phyloP scores from a whole-genome alignment of 495 filamentous ascomycete genomes.

The Penicillium bovifimosum region DNA sequence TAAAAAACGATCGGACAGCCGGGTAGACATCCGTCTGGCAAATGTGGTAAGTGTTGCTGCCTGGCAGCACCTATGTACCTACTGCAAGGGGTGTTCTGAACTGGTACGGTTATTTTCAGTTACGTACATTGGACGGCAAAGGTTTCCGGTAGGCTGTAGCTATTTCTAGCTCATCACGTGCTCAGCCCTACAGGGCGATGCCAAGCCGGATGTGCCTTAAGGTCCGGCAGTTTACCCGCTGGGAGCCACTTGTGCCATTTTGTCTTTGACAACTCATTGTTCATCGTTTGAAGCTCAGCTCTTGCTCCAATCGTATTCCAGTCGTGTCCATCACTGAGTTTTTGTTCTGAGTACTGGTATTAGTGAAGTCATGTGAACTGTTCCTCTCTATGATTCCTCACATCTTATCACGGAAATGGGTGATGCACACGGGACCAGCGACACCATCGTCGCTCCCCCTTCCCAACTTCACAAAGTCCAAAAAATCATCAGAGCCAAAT shows the following conservation, averaged over 20 bases:
- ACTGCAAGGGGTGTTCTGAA: too few relatives aligned
- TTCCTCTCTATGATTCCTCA: slow-evolving; percentile 1
- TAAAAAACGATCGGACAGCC: too few relatives aligned
- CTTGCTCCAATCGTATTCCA: background rate
- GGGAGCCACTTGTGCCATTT: slow-evolving; percentile 2
- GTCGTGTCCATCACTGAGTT: background rate
- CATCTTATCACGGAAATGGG: slow-evolving; percentile 9
- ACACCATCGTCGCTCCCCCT: slow-evolving; percentile 14
- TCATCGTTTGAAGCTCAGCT: background rate
- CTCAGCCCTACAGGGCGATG: slow-evolving; percentile 25
- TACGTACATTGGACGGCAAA: too few relatives aligned
- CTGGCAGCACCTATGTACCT: too few relatives aligned
- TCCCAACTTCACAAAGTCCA: background rate
- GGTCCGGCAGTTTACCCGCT: too few relatives aligned
- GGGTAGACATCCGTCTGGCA: too few relatives aligned
- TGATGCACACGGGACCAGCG: slow-evolving; percentile 9
- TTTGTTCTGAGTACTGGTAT: background rate
- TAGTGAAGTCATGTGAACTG: slow-evolving; percentile 8
- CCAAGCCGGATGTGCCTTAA: slow-evolving; percentile 5
- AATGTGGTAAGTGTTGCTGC: too few relatives aligned
- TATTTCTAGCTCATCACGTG: too few relatives aligned
- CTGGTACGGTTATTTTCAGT: too few relatives aligned
- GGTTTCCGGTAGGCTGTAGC: too few relatives aligned
- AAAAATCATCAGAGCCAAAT: too few relatives aligned
- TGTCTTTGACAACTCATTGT: background rate